These are phyloP conservation scores for Ehretia macrophylla DNA, from an alignment of 257 asterid species.

Conservation along the genomic window DNA sequence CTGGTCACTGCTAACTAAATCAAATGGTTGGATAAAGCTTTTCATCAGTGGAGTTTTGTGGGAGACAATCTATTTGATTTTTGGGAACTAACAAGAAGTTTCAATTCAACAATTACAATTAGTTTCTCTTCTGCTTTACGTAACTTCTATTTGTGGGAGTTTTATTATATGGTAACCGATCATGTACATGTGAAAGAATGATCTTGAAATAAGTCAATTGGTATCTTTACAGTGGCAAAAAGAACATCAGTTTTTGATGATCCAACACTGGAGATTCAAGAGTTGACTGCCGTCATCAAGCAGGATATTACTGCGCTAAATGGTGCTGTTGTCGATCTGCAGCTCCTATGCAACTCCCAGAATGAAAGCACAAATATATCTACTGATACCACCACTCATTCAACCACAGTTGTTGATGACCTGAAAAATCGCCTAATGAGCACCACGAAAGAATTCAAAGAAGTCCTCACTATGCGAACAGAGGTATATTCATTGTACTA, in stretches of 20 bases:
- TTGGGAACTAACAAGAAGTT: neutral
- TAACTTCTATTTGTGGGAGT: no score
- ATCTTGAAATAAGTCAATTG: constrained; percentile 9
- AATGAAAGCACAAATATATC: constrained; percentile 54
- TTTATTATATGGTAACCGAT: neutral
- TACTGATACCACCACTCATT: constrained; percentile 74
- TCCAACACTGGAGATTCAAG: constrained; percentile 93
- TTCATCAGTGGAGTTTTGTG: no score
- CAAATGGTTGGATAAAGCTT: no score
- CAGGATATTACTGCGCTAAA: constrained; percentile 92
- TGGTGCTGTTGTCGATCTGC: constrained; percentile 87
- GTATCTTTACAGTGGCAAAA: constrained; percentile 72
- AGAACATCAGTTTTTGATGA: constrained; percentile 85
- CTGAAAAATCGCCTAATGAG: constrained; percentile 88
- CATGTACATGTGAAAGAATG: neutral
- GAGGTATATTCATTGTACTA: constrained; percentile 50
- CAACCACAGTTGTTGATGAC: constrained; percentile 89
- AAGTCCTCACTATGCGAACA: constrained; percentile 88
- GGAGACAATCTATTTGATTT: neutral
- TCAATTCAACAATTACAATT: neutral
- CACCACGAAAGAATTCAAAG: constrained; percentile 90
- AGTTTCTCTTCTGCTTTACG: no score
- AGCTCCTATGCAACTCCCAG: constrained; percentile 60
- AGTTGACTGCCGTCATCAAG: constrained; percentile 85
- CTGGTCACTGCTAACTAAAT: no score